These are phyloP conservation scores for Leucocoprinus birnbaumii DNA, from an alignment of 768 basidiomycete species.

Conservation along the genomic window DNA sequence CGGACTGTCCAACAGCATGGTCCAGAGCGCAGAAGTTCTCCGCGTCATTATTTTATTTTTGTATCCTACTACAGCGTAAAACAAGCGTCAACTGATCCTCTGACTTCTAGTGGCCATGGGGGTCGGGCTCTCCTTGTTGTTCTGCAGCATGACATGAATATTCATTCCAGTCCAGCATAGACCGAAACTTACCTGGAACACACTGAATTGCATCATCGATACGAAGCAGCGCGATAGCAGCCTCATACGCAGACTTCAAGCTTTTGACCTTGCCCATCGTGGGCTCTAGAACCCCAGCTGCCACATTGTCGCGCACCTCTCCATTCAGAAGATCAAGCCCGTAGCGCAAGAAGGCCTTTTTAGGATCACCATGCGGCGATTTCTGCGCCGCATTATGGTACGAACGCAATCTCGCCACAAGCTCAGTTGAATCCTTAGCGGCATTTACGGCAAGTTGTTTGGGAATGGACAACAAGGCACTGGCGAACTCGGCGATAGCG, in stretches of 20 bases:
- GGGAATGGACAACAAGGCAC: slow-evolving; percentile 89
- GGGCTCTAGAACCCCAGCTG: slow-evolving; percentile 92
- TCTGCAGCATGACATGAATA: slow-evolving; percentile 37
- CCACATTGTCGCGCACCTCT: slow-evolving; percentile 91
- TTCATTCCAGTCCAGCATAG: neutral
- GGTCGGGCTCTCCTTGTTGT: slow-evolving; percentile 67
- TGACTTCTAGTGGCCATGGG: slow-evolving; percentile 63
- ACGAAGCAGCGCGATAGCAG: slow-evolving; percentile 89
- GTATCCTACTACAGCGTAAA: slow-evolving; percentile 8
- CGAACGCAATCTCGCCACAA: slow-evolving; percentile 93
- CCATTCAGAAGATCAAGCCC: slow-evolving; percentile 95
- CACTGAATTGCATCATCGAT: slow-evolving; percentile 97
- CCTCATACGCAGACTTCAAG: slow-evolving; percentile 95
- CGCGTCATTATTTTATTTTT: slow-evolving; percentile 2
- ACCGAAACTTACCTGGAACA: slow-evolving; percentile 61
- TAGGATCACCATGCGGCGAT: slow-evolving; percentile 86
- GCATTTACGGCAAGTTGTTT: slow-evolving; percentile 97
- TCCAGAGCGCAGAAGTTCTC: neutral
- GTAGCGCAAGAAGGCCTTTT: slow-evolving; percentile 86
- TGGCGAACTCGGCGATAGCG: slow-evolving; percentile 98
- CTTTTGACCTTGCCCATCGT: slow-evolving; percentile 97
- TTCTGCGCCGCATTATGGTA: slow-evolving; percentile 98
- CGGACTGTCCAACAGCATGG: neutral
- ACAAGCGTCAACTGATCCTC: neutral
- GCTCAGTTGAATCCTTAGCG: slow-evolving; percentile 96